phyloP scores from a whole-genome alignment of 345 rosid species.

The Euphorbia tirucalli region DNA sequence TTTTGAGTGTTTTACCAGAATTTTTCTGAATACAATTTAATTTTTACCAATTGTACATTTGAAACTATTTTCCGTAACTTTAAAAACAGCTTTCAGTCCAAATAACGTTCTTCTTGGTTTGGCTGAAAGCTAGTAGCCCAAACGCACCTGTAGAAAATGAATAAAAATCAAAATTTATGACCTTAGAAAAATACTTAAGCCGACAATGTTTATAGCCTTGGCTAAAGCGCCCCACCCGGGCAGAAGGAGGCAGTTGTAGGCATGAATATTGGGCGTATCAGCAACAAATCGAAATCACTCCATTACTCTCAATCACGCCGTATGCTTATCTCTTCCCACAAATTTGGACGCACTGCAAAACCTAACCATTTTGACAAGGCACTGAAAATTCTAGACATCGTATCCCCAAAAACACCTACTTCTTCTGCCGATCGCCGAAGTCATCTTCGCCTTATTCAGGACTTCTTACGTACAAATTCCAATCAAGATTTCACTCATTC shows the following conservation, averaged over 20 bases:
- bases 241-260: neutral
- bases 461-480: constrained; percentile 40
- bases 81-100: too few relatives aligned
- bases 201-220: too few relatives aligned
- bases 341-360: constrained; percentile 15
- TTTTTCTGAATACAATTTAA: too few relatives aligned
- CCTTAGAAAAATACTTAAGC: too few relatives aligned
- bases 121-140: too few relatives aligned
- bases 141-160: too few relatives aligned
- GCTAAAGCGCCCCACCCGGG: too few relatives aligned
- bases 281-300: neutral
- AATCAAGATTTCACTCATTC: constrained; percentile 21
- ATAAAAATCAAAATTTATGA: too few relatives aligned
- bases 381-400: constrained; percentile 47
- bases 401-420: constrained; percentile 30
- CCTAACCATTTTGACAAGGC: constrained; percentile 42
- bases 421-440: constrained; percentile 16
- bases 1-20: too few relatives aligned
- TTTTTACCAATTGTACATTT: too few relatives aligned
- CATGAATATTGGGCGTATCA: constrained; percentile 12
- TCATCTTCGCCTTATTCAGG: constrained; percentile 61
- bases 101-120: too few relatives aligned
- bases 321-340: constrained; percentile 35
- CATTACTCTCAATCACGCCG: constrained; percentile 3
- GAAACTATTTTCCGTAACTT: too few relatives aligned